Base-by-base conservation (phyloP, 768 basidiomycete genomes). In the Lentinus tigrinus region DNA sequence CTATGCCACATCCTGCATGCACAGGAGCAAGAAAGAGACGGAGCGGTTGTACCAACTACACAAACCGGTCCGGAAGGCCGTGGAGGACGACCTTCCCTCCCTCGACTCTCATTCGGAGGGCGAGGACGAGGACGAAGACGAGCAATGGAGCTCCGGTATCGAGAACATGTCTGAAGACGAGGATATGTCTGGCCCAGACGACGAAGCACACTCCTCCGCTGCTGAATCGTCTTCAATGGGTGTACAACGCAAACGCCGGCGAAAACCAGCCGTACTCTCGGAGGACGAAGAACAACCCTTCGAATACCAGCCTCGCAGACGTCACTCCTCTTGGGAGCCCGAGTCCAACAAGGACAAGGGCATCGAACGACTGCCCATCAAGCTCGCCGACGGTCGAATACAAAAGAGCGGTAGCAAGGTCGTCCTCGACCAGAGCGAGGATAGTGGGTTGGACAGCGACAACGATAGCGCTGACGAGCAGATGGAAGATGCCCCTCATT, bases 21-120 rank as follows among this genome's bases (percentile, higher is more conserved):
- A 10, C 58, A 95, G 91, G 84, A 94, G 91, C 67, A 92, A 92
- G 73, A 90, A 88, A 63, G 93, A 91, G 71, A 90, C 85, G 0
- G 78, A 86, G 53, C 79, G 88, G 52, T 70, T 95, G 57, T 88
- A 85, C 67, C 83, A 78, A 55, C 71, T 91, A 28, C 74, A 81
- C 58, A 92, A 87, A 70, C 84, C 87, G 21, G 64, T 78, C 56
- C 76, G 74, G 47, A 66, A 68, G 27, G 70, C 74, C 48, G 68
- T 74, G 19, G 73, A 77, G 46, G 85, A 87, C 67, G 82, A 84
- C 72, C 73, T 93, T 19, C 90, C 89, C 28, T 83, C 87, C 27
- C 59, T 93, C 44, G 75, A 88, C 69, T 89, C 88, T 31, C 78
- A 85, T 64, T 81, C 83, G 52, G 85, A 85, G 57, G 83, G 81